Base-by-base conservation (phyloP, 2,329 filamentous ascomycete genomes). In the Beauveria rudraprayagi region DNA sequence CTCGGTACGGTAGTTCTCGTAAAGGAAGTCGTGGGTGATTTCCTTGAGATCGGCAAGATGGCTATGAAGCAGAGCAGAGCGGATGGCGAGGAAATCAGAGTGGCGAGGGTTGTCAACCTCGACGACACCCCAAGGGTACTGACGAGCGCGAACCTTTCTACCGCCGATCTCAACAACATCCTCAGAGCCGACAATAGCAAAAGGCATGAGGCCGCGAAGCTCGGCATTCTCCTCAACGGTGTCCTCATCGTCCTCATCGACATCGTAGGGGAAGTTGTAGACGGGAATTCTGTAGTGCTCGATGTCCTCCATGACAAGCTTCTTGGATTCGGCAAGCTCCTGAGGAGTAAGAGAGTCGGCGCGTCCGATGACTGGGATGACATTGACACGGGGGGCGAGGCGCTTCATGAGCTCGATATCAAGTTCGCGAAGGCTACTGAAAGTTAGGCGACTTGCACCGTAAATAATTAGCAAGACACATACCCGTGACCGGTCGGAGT, bases 1-100 rank as follows among this genome's bases (percentile, higher is more conserved):
- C 90, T 99, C 94, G 72, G 94, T 99, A 91, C 94, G 92, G 85
- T 99, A 99, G 81, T 99, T 99, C 77, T 99, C 94, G 80, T 99
- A 99, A 66, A 99, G 82, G 88, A 99, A 99, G 78, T 99, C 94
- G 77, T 99, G 94, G 57, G 94, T 99, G 73, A 99, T 99, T 78
- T 99, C 94, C 87, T 99, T 99, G 71, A 99, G 80, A 76, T 99
- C 94, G 64, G 94, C 94, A 73, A 99, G 80, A 81, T 99, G 94
- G 78, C 92, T 97, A 83, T 99, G 94, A 65, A 99, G 85, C 61
- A 99, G 87, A 61, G 94, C 94, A 63, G 92, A 97, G 74, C 94
- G 89, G 73, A 99, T 96, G 66, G 94, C 94, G 67, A 99, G 80
- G 83, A 99, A 99, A 77, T 99, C 94, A 53, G 92, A 97, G 81